These are phyloP conservation scores for Ophiostoma triangulosporum DNA, from an alignment of 2,329 filamentous ascomycete genomes.

Conservation along the genomic window DNA sequence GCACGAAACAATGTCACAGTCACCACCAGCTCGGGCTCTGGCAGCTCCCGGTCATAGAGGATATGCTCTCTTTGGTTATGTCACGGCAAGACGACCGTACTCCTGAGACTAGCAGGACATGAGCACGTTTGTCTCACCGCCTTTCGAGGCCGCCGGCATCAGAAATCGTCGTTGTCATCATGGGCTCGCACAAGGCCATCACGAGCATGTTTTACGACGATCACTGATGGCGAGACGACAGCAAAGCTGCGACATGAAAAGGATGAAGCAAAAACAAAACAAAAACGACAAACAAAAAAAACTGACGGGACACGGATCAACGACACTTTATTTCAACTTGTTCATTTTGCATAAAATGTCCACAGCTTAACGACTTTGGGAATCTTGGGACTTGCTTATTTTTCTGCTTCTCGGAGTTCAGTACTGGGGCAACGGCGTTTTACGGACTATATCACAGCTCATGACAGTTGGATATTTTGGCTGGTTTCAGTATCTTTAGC, in stretches of 20 bases:
- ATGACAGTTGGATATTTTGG: background rate
- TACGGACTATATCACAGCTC: background rate
- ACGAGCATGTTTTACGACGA: background rate
- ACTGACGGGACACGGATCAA: background rate
- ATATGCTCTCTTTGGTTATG: background rate
- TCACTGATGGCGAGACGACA: background rate
- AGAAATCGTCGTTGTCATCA: background rate
- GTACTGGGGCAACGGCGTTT: background rate
- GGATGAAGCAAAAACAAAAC: background rate
- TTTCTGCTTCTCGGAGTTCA: background rate
- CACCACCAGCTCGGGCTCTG: constrained; percentile 17
- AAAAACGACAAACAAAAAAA: background rate
- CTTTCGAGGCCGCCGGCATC: background rate
- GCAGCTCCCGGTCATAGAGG: constrained; percentile 3
- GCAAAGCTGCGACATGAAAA: background rate
- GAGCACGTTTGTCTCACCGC: background rate
- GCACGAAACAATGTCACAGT: constrained; percentile 32
- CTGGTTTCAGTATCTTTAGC: background rate
- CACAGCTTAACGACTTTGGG: background rate
- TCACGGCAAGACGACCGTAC: background rate
- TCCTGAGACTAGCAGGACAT: background rate
- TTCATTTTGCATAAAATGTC: background rate
- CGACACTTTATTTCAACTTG: background rate
- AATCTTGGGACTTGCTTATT: background rate
- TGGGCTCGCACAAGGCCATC: background rate